Evolutionary conservation across 176 grass and related monocot species (phyloP), one percentile per base, ranked within the genome.

Genomic region (Musa acuminata): DNA sequence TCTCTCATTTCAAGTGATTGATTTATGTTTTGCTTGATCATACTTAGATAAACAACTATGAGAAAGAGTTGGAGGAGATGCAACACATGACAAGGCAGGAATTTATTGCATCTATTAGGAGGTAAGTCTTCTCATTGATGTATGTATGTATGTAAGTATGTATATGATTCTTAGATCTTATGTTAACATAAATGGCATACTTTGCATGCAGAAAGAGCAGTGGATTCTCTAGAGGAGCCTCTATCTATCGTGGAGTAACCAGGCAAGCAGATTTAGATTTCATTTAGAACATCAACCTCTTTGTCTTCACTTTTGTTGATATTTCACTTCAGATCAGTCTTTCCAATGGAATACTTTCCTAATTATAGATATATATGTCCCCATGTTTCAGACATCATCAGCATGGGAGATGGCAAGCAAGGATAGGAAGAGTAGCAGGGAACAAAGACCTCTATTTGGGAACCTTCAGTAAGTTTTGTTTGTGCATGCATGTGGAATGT

Each of bases 231-330:
- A 82, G 90, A 75, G 90, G 90, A 13, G 90, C 90, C 17, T 93
- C 90, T n/a, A 93, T 93, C 69, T 93, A 93, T 77, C 87, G 90
- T 27, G 90, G 90, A 83, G 90, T 93, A 26, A 93, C 90, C 27
- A 93, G 90, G 90, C 87, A 85, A 62, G 49, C 35, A 43, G 35
- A 43, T 43, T 6, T 43, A 43, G 35, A 43, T 43, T 43, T 43
- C 35, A 0, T 43, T 43, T 43, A 43, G 4, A 43, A 43, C 35
- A 43, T 43, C 35, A 6, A 43, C 35, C 35, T 13, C 12, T 60
- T 43, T 43, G 35, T 5, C 35, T 43, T 43, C 35, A 43, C 35
- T 43, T 11, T 11, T 43, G 35, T 43, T 43, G 35, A 43, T 43
- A 43, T 43, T 43, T 43, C 35, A 43, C 35, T 6, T 43, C 35